These are phyloP conservation scores for Penicillium subrubescens DNA, from an alignment of 495 filamentous ascomycete species.

Conservation along the genomic window DNA sequence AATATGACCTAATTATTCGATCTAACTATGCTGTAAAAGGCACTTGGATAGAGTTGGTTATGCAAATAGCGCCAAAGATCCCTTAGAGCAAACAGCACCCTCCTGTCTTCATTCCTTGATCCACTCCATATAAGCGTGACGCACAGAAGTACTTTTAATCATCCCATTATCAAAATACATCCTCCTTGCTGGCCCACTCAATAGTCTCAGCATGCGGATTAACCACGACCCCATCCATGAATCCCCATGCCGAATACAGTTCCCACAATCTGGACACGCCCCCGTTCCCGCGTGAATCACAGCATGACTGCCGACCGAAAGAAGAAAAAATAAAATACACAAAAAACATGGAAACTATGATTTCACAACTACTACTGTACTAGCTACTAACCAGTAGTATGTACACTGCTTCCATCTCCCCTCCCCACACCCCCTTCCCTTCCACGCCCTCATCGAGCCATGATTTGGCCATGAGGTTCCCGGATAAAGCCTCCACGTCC, in stretches of 20 bases:
- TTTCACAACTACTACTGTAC: background rate
- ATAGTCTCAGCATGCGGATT: conserved; percentile 17
- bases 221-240: conserved; percentile 2
- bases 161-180: conserved; percentile 1
- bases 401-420: no score
- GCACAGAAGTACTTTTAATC: conserved; percentile 6
- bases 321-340: background rate
- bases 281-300: conserved; percentile 3
- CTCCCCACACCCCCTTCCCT: background rate
- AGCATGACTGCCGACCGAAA: background rate
- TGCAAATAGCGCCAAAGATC: conserved; percentile 13
- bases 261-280: background rate
- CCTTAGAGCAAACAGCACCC: background rate
- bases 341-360: background rate
- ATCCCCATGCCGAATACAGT: background rate
- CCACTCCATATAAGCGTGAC: background rate
- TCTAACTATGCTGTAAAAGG: background rate
- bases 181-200: conserved; percentile 21
- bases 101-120: background rate
- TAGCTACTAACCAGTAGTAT: no score
- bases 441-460: background rate
- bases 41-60: conserved; percentile 15
- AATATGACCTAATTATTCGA: background rate
- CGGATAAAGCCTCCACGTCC: background rate
- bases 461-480: background rate